Evolutionary conservation across 75 land plant genomes (phyloP).

Genomic region (Selaginella moellendorffii): DNA sequence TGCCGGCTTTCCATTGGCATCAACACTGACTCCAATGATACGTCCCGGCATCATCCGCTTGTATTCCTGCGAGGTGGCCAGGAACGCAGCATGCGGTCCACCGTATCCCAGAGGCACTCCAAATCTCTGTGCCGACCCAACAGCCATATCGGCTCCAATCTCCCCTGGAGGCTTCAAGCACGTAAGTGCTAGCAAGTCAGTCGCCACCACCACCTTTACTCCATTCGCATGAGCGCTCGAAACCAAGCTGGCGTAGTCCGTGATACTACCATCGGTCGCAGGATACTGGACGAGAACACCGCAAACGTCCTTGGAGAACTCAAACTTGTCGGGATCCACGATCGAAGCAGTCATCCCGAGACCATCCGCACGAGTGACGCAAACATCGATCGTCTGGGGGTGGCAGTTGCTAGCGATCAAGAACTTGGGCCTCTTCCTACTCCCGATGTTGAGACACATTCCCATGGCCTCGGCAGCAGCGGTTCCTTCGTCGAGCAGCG

Average conservation of each 20-base stretch:
- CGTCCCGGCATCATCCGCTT: slow-evolving; percentile 97
- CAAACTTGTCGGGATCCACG: slow-evolving; percentile 50
- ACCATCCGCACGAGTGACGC: slow-evolving; percentile 80
- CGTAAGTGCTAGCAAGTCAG: slow-evolving; percentile 76
- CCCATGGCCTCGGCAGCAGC: slow-evolving; percentile 99
- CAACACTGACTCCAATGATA: slow-evolving; percentile 92
- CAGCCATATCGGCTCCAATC: slow-evolving; percentile 83
- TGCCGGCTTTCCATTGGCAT: slow-evolving; percentile 81
- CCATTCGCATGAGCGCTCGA: slow-evolving; percentile 77
- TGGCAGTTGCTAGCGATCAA: slow-evolving; percentile 79
- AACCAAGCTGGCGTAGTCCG: slow-evolving; percentile 64
- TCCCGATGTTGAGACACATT: slow-evolving; percentile 79
- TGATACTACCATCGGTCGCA: slow-evolving; percentile 69
- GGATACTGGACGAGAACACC: slow-evolving; percentile 97
- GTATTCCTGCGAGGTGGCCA: slow-evolving; percentile 95
- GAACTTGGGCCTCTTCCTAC: slow-evolving; percentile 79
- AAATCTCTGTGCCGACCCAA: slow-evolving; percentile 95
- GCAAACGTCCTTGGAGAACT: slow-evolving; percentile 84
- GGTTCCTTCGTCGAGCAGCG: slow-evolving; percentile 89
- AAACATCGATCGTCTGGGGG: slow-evolving; percentile 86
- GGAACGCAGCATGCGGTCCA: slow-evolving; percentile 95
- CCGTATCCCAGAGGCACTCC: slow-evolving; percentile 99
- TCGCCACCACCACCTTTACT: slow-evolving; percentile 90
- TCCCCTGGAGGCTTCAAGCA: slow-evolving; percentile 91
- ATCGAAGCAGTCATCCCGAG: slow-evolving; percentile 57